A percentile compares a stretch with the other conserved stretches of the same genome.
These are phyloP conservation scores for Circinella minor DNA, from an alignment of 371 early-diverging fungal species.

Conservation along the genomic window DNA sequence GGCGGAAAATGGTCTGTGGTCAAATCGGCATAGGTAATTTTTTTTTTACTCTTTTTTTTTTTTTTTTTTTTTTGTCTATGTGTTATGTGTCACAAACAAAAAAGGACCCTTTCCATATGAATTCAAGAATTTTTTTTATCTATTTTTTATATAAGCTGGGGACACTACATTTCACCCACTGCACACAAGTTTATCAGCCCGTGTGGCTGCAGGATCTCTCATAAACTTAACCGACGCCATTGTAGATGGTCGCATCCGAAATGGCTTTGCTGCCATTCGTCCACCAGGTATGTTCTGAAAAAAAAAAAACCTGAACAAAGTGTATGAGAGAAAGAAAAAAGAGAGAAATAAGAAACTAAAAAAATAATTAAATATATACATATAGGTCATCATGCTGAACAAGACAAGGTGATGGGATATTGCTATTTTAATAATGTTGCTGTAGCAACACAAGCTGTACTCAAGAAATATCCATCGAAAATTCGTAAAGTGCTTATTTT, in stretches of 20 bases:
- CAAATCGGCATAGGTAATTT: slow-evolving; percentile 51
- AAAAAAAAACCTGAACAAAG: neutral
- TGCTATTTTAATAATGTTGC: slow-evolving; percentile 73
- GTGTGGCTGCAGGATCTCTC: slow-evolving; percentile 60
- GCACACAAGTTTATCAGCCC: slow-evolving; percentile 54
- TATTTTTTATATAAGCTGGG: slow-evolving; percentile 27
- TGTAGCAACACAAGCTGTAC: slow-evolving; percentile 58
- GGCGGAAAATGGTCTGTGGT: slow-evolving; percentile 59
- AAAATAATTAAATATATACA: neutral
- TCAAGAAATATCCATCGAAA: slow-evolving; percentile 50
- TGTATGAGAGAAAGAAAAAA: slow-evolving; percentile 1
- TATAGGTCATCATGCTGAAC: slow-evolving; percentile 66
- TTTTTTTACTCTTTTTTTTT: too few relatives aligned
- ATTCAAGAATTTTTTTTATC: too few relatives aligned
- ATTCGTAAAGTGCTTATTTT: slow-evolving; percentile 60
- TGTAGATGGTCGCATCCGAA: slow-evolving; percentile 55
- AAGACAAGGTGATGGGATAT: slow-evolving; percentile 67
- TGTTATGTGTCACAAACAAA: neutral
- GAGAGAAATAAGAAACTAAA: neutral
- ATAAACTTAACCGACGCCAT: slow-evolving; percentile 56
- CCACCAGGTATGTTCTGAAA: slow-evolving; percentile 51
- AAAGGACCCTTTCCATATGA: neutral
- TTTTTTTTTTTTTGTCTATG: too few relatives aligned
- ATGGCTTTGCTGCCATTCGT: slow-evolving; percentile 69
- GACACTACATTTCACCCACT: slow-evolving; percentile 64